Evolutionary conservation across 495 filamentous ascomycete genomes (phyloP).

Genomic region (Daldinia loculata): DNA sequence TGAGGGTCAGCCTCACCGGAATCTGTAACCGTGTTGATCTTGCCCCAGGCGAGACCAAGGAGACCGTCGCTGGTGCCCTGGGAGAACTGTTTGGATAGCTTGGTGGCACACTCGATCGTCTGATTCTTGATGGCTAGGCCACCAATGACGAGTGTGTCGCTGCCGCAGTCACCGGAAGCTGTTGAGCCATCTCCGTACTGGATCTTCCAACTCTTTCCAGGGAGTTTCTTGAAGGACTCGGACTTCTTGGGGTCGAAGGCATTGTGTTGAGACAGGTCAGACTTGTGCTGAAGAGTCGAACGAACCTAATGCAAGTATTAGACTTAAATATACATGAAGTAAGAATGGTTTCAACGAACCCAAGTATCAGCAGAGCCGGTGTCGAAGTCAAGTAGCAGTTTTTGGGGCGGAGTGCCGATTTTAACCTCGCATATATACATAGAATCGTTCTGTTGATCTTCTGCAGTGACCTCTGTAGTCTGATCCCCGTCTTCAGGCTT

Average conservation of each 20-base stretch:
- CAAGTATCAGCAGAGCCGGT: slow-evolving; percentile 81
- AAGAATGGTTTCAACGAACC: slow-evolving; percentile 57
- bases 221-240: slow-evolving; percentile 63
- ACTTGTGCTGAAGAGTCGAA: slow-evolving; percentile 63
- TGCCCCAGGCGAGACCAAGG: slow-evolving; percentile 74
- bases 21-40: slow-evolving; percentile 72
- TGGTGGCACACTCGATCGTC: slow-evolving; percentile 72
- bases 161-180: slow-evolving; percentile 75
- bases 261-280: slow-evolving; percentile 52
- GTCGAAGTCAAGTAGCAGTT: slow-evolving; percentile 74
- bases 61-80: slow-evolving; percentile 73
- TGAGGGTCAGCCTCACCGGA: slow-evolving; percentile 60
- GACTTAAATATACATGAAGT: background rate
- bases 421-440: slow-evolving; percentile 72
- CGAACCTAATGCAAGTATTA: slow-evolving; percentile 60
- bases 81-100: slow-evolving; percentile 69
- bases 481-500: slow-evolving; percentile 34
- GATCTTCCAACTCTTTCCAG: slow-evolving; percentile 70
- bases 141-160: slow-evolving; percentile 72
- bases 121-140: slow-evolving; percentile 74
- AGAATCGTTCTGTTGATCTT: slow-evolving; percentile 78
- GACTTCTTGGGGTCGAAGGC: slow-evolving; percentile 70
- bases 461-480: slow-evolving; percentile 67
- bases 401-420: slow-evolving; percentile 76
- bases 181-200: slow-evolving; percentile 76